These are phyloP conservation scores for Aspergillus wentii DNA, from an alignment of 495 filamentous ascomycete species.

Conservation along the genomic window DNA sequence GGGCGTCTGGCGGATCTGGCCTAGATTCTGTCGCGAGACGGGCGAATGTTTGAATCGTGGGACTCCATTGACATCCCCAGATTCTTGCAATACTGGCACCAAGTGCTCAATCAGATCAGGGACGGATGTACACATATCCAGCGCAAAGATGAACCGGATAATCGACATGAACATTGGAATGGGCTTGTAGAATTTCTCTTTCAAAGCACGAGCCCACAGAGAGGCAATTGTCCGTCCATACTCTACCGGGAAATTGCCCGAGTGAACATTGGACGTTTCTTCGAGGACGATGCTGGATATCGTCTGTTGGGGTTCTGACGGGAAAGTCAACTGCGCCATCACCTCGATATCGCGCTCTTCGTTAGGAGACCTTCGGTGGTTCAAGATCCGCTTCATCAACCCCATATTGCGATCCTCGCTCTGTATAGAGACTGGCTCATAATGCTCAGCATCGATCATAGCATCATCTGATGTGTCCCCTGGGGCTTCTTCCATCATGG, in stretches of 20 bases:
- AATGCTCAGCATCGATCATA: not conserved
- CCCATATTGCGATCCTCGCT: conserved; percentile 15
- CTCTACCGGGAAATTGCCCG: conserved; percentile 44
- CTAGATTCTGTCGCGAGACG: conserved; percentile 31
- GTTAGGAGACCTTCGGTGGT: conserved; percentile 44
- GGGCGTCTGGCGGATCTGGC: conserved; percentile 36
- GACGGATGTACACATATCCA: conserved; percentile 40
- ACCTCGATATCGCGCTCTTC: conserved; percentile 52
- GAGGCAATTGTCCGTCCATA: conserved; percentile 48
- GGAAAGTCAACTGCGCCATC: conserved; percentile 44
- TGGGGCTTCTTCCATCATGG: conserved; percentile 17
- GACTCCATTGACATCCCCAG: conserved; percentile 53
- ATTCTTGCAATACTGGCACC: conserved; percentile 49
- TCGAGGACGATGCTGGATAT: conserved; percentile 58
- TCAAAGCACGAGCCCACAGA: conserved; percentile 59
- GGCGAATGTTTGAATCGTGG: conserved; percentile 46
- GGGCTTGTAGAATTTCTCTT: conserved; percentile 54
- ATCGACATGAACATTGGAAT: conserved; percentile 56
- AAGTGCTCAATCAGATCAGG: conserved; percentile 46
- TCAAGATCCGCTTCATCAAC: conserved; percentile 54
- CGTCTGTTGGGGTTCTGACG: conserved; percentile 46
- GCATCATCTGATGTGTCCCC: conserved; percentile 17
- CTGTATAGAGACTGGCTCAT: conserved; percentile 1
- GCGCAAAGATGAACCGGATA: conserved; percentile 46
- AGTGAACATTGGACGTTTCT: conserved; percentile 35